Base-by-base conservation (phyloP, 192 early-diverging fungal species). In the Coemansia sp. region DNA sequence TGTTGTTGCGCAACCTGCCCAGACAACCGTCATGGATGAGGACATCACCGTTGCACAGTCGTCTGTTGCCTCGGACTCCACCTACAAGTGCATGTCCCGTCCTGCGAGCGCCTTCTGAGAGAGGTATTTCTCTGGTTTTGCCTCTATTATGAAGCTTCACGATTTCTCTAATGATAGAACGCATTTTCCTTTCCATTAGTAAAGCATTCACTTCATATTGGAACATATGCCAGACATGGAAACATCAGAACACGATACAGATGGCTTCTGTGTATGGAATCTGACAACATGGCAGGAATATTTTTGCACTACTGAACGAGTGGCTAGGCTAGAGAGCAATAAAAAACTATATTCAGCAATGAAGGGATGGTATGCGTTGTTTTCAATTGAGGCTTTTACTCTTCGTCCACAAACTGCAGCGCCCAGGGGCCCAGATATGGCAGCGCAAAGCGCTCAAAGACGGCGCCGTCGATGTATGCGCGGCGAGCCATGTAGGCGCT, bases 401-500 rank as follows among this genome's bases (percentile, higher is more conserved):
- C 90, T 34, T 65, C 76, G 64, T 92, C 89, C 2, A 90, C 88
- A 76, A 86, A 87, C 57, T 84, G 67, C 29, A 74, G 59, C 9
- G 90, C 90, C 38, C 88, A 61, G 40, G 60, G 65, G 14, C 91
- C 91, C 55, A 91, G 58, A 53, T 87, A 88, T 1, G 91, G 91
- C 11, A 91, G 30, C 37, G 86, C 63, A 56, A 84, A 91, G 40
- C 91, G 85, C 59, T 88, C 87, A 57, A 92, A 80, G 6, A 86
- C 80, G 31, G 85, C 86, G 9, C 84, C 87, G 55, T 90, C 87
- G 44, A 84, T 55, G 72, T 89, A 91, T 2, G 91, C 91, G 38
- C 83, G 76, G 42, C 86, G 88, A 1, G 66, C 70, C 81, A 82
- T 74, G 41, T 71, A 74, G 23, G 30, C 65, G 28, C 50, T 55